Evolutionary conservation across 768 basidiomycete species (phyloP), one percentile per base, ranked within the genome.

Genomic region (Naganishia vaughanmartiniae): DNA sequence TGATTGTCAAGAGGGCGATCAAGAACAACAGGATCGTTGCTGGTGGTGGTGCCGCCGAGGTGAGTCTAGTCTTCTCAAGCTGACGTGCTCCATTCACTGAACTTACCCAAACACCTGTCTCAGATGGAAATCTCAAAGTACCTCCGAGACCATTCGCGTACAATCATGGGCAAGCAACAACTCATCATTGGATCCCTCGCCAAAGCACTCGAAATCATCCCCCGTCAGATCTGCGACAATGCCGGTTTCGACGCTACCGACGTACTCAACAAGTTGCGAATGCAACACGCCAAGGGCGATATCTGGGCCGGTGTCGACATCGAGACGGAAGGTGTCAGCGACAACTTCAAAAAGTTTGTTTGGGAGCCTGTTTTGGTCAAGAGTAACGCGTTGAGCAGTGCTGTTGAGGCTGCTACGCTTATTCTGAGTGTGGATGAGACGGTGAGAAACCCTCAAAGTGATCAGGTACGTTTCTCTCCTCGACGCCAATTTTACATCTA

Each of bases 1-100:
- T 98, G 94, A 94, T 99, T n/a, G 96, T 99, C 54, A 96, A 96
- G 83, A 86, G 96, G 65, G 94, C 96, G 4, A 89, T 99, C 75
- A 89, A 89, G 78, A 98, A 93, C 79, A 93, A 92, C 51, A 91
- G 95, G 67, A 89, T 99, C 63, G 96, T 99, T 42, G 96, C 96
- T 12, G 96, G 96, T 42, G 96, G 96, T 58, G 96, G 96, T 72
- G 96, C 96, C 17, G 89, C 91, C 67, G 96, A 98, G 60, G 60
- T 63, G 42, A 45, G 60, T 63, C 87, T 94, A 4, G 17, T 26
- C 1, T 51, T 0, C 21, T 33, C 17, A 63, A 0, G 12, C 19
- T 33, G 65, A 70, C 56, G 11, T 34, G 26, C 0, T 42, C 17
- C 31, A 19, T 4, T 21, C n/a, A 15, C 19, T 2, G 74, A 98